Conservation (phyloP, 2,329 filamentous ascomycete species). For the Colletotrichum lupini region DNA sequence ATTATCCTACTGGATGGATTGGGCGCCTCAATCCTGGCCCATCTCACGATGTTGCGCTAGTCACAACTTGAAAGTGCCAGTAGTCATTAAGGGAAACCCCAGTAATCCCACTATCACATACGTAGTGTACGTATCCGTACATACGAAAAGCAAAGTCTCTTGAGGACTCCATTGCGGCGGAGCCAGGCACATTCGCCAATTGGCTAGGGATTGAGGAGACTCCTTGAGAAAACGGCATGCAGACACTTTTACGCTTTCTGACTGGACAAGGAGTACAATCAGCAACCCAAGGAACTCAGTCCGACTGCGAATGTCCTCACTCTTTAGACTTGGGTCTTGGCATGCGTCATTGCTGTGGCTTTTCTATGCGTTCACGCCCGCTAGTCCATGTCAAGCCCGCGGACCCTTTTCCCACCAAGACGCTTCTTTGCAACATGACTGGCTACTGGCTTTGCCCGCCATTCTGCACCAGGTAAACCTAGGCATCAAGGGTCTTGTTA, state of each 20-base stretch:
- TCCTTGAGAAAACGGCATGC: conserved; percentile 11
- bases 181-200: neutral
- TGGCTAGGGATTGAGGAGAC: neutral
- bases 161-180: neutral
- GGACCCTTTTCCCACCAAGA: conserved; percentile 16
- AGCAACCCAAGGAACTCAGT: neutral
- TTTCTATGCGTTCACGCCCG: conserved; percentile 10
- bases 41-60: neutral
- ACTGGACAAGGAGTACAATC: conserved; percentile 9
- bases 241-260: conserved; percentile 11
- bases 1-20: neutral
- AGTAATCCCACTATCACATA: conserved; percentile 8
- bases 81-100: conserved; percentile 9
- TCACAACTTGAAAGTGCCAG: neutral
- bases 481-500: conserved; percentile 31
- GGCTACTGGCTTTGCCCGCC: neutral
- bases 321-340: conserved; percentile 2
- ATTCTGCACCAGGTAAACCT: conserved; percentile 14
- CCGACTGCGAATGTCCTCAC: neutral
- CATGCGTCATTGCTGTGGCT: conserved; percentile 22
- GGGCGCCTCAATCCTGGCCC: conserved; percentile 9
- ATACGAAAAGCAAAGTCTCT: neutral
- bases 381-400: conserved; percentile 5
- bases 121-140: neutral
- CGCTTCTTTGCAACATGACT: neutral